phyloP scores from a whole-genome alignment of 2,329 filamentous ascomycete genomes.

The Colletotrichum tabaci region DNA sequence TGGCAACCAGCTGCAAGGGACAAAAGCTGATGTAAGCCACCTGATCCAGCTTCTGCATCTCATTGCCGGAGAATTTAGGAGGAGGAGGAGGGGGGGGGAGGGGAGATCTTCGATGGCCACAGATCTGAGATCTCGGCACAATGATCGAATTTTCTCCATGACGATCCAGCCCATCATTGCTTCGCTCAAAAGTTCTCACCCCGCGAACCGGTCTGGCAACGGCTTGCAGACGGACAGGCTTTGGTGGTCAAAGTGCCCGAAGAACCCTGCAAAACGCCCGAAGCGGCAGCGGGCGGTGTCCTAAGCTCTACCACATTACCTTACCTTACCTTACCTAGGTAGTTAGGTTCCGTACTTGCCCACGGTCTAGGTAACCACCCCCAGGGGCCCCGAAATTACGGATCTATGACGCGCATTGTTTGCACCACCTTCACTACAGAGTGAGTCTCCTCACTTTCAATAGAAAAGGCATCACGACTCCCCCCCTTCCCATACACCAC shows the following conservation, averaged over 20 bases:
- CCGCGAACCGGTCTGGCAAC: constrained; percentile 5
- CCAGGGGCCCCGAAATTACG: neutral
- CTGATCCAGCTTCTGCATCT: neutral
- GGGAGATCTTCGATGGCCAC: constrained; percentile 2
- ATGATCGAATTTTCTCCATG: neutral
- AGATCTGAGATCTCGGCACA: neutral
- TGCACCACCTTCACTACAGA: constrained; percentile 3
- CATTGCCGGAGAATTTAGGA: neutral
- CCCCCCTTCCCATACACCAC: too few relatives aligned
- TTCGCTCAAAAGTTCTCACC: too few relatives aligned
- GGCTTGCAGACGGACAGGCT: constrained; percentile 2
- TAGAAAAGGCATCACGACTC: constrained; percentile 13
- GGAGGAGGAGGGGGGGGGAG: neutral
- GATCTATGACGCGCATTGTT: constrained; percentile 40
- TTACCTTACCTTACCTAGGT: too few relatives aligned
- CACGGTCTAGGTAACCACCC: too few relatives aligned
- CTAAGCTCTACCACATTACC: constrained; percentile 1
- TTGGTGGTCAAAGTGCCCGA: constrained; percentile 29
- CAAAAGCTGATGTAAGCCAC: constrained; percentile 6
- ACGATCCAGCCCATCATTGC: neutral
- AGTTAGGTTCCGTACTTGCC: too few relatives aligned
- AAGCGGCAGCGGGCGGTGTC: neutral
- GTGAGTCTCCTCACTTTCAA: neutral
- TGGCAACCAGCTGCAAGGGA: constrained; percentile 15
- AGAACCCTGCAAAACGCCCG: constrained; percentile 19